Base-by-base conservation (phyloP, 805 yeast genomes). In the Teunomyces atbi region DNA sequence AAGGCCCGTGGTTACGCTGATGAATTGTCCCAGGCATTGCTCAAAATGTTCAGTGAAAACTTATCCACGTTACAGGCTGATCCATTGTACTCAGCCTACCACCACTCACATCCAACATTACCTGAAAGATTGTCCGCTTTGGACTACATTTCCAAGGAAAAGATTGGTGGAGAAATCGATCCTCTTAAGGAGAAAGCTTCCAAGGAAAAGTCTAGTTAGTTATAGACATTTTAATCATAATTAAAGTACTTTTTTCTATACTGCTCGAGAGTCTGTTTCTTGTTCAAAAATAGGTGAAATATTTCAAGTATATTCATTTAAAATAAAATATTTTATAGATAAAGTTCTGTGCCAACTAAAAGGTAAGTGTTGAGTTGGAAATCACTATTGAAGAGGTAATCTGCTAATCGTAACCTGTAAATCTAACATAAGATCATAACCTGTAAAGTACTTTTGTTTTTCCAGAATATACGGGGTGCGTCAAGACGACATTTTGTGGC, bases 91-190 rank as follows among this genome's bases (percentile, higher is more conserved):
- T 86, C 96, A 16, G 83, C 94, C 37, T 92, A 89, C 68, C 89
- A 84, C 61, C 84, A 87, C 67, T 84, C 92, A 42, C 99, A 94
- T 59, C 99, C 99, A 42, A 87, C 89, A 46, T 69, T 92, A 57
- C 82, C 92, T 13, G 98, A 94, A 73, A 84, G 99, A 73, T 76
- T 94, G 56, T 63, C 71, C 39, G 96, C 96, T 6, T 75, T 94
- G 50, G 84, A 82, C 20, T 72, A 72, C 52, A 62, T 69, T 26
- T 68, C 76, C 6, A 65, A 63, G 41, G 69, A 68, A 48, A 71
- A 73, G 56, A 53, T 67, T 33, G 67, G 60, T 5, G 39, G 40
- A 3, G 50, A 47, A 7, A 23, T 23, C 11, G 26, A 23, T 23
- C 26, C 26, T 2, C 26, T 23, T 23, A 23, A 23, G 26, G 26